A percentile compares a stretch with the other conserved stretches of the same genome.
phyloP scores from a whole-genome alignment of 1,284 basidiomycete genomes.

The Cryptococcus hybrid region DNA sequence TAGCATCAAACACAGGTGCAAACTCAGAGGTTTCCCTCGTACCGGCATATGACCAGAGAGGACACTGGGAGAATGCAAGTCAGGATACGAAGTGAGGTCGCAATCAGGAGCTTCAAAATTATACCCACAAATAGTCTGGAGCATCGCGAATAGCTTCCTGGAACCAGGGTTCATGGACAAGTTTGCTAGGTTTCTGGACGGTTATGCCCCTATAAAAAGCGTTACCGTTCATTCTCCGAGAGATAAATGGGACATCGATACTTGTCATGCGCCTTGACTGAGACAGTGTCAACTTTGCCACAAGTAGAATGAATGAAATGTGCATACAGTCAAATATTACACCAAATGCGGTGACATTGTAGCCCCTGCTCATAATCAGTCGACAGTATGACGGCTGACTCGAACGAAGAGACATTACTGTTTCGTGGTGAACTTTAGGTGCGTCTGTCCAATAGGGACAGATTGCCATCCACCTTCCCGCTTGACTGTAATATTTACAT shows the following conservation, averaged over 20 bases:
- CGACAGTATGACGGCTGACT: not conserved
- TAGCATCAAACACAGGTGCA: constrained; percentile 71
- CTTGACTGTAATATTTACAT: constrained; percentile 74
- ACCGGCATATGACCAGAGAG: constrained; percentile 48
- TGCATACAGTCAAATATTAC: constrained; percentile 63
- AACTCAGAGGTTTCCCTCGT: constrained; percentile 50
- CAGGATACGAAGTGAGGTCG: not conserved
- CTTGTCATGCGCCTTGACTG: constrained; percentile 42
- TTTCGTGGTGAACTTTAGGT: constrained; percentile 69
- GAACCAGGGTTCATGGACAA: constrained; percentile 72
- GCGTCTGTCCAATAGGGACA: constrained; percentile 57
- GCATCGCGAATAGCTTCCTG: constrained; percentile 70
- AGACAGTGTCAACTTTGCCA: no score
- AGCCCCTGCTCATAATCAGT: constrained; percentile 50
- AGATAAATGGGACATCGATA: constrained; percentile 12
- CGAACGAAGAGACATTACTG: constrained; percentile 53
- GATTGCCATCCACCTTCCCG: constrained; percentile 45
- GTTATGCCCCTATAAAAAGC: constrained; percentile 58
- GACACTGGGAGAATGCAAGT: constrained; percentile 14
- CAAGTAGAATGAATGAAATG: not conserved
- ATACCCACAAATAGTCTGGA: constrained; percentile 67
- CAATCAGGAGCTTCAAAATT: not conserved
- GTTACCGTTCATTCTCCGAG: not conserved
- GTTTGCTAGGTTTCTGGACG: constrained; percentile 66
- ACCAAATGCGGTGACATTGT: constrained; percentile 72